Evolutionary conservation across 169 alveolate species (phyloP).

Genomic region (Plasmodium gallinaceum): DNA sequence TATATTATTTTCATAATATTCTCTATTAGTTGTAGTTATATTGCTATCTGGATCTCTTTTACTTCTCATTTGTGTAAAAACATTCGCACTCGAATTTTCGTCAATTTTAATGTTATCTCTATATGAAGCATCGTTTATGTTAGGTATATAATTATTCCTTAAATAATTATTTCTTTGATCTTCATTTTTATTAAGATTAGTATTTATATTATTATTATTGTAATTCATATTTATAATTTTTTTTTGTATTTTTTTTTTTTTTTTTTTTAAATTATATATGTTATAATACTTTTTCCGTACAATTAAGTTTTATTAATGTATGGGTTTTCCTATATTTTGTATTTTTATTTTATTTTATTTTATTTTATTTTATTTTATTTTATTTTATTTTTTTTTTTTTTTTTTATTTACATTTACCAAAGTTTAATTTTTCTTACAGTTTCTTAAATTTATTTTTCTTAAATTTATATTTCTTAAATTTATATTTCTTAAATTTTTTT

Average conservation of each 20-base stretch:
- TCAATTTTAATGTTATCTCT: slow-evolving; percentile 13
- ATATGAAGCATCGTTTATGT: slow-evolving; percentile 24
- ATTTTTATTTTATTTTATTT: background rate
- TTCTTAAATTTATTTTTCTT: too few species aligned
- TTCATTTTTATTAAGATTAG: slow-evolving; percentile 23
- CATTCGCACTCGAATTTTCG: slow-evolving; percentile 20
- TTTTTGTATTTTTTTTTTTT: too few species aligned
- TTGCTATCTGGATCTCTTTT: slow-evolving; percentile 38
- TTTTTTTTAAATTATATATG: background rate
- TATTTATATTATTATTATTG: slow-evolving; percentile 16
- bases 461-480: too few species aligned
- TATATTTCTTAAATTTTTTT: too few species aligned
- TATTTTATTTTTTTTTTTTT: slow-evolving; percentile 12
- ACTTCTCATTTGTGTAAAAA: slow-evolving; percentile 42
- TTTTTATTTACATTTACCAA: too few species aligned
- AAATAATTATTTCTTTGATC: slow-evolving; percentile 32
- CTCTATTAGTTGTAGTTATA: background rate
- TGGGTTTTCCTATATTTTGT: background rate
- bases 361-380: too few species aligned
- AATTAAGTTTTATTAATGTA: background rate
- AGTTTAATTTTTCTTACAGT: too few species aligned
- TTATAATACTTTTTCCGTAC: background rate
- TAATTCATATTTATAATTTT: slow-evolving; percentile 37
- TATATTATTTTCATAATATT: slow-evolving; percentile 11
- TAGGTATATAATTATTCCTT: slow-evolving; percentile 25